These are phyloP conservation scores for Fusarium newnesense DNA, from an alignment of 2,329 filamentous ascomycete species.

Conservation along the genomic window DNA sequence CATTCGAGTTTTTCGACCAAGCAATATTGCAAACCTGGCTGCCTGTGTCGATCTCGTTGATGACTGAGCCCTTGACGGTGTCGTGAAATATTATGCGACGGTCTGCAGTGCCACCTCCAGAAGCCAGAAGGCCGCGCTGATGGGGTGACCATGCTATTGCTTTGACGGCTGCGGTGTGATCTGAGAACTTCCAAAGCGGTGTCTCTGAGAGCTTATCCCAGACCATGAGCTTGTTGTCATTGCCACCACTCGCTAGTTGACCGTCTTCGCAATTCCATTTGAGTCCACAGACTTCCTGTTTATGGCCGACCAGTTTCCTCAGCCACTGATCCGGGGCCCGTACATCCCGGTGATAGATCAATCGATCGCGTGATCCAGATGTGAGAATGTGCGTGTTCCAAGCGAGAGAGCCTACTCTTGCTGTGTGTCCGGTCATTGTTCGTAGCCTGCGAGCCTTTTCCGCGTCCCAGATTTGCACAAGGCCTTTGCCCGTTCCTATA, in stretches of 20 bases:
- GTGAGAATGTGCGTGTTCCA: slow-evolving; percentile 99
- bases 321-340: slow-evolving; percentile 91
- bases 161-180: slow-evolving; percentile 96
- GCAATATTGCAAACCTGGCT: slow-evolving; percentile 99
- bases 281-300: slow-evolving; percentile 96
- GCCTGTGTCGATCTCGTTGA: slow-evolving; percentile 93
- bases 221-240: slow-evolving; percentile 98
- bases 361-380: slow-evolving; percentile 90
- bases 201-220: slow-evolving; percentile 97
- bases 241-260: slow-evolving; percentile 93
- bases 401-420: slow-evolving; percentile 89
- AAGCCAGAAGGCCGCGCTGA: slow-evolving; percentile 92
- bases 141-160: slow-evolving; percentile 98
- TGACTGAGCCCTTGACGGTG: slow-evolving; percentile 81
- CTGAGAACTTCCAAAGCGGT: slow-evolving; percentile 91
- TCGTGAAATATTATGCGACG: slow-evolving; percentile 98
- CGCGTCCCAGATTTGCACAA: slow-evolving; percentile 98
- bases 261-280: slow-evolving; percentile 98
- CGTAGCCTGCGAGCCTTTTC: slow-evolving; percentile 84
- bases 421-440: slow-evolving; percentile 97
- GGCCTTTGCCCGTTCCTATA: slow-evolving; percentile 92
- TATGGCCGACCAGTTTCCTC: slow-evolving; percentile 88
- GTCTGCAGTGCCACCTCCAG: slow-evolving; percentile 94
- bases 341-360: slow-evolving; percentile 96
- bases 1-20: slow-evolving; percentile 97